Base-by-base conservation (phyloP, 148 eudicot species). In the Chenopodium formosanum region DNA sequence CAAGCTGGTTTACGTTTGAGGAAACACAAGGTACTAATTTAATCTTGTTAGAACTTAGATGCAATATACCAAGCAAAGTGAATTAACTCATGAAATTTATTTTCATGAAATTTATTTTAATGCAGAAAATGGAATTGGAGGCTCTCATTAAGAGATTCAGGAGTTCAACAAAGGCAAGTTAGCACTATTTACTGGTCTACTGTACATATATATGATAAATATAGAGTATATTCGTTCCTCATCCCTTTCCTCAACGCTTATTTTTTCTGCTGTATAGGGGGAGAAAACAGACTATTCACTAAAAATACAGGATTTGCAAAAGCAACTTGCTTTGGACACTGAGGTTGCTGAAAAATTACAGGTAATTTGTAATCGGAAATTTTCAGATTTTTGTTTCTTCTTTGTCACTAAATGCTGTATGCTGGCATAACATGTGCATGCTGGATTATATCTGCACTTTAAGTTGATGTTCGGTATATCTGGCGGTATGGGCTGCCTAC, bases 271-370 rank as follows among this genome's bases (percentile, higher is more conserved):
- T 67, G 27, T 69, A 47, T 80, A 96, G 99, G 98, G 92, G 70
- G 97, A 91, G 75, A 92, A 96, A 83, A 96, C 85, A 34, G 99
- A 96, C 85, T 94, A 91, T 91, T 89, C 99, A 50, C 79, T 90
- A 50, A 96, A 96, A 87, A 96, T 96, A 84, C 98, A 88, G 85
- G 99, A 96, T 83, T 86, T 96, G 88, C 95, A 92, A 87, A 96
- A 89, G 95, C 99, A 96, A 85, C 95, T 96, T 80, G 74, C 89
- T 14, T 88, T 96, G 92, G 98, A 96, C 87, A 86, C 86, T 81
- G 97, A 91, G 87, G 99, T 94, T 88, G 98, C 91, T 84, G 92
- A 94, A 86, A 96, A 92, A 83, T 85, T 96, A 78, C 92, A 94
- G 98, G 99, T 94, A 83, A 20, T 25, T 31, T 53, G 60, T 7